These are phyloP conservation scores for Crepidotus variabilis DNA, from an alignment of 768 basidiomycete species.

Conservation along the genomic window DNA sequence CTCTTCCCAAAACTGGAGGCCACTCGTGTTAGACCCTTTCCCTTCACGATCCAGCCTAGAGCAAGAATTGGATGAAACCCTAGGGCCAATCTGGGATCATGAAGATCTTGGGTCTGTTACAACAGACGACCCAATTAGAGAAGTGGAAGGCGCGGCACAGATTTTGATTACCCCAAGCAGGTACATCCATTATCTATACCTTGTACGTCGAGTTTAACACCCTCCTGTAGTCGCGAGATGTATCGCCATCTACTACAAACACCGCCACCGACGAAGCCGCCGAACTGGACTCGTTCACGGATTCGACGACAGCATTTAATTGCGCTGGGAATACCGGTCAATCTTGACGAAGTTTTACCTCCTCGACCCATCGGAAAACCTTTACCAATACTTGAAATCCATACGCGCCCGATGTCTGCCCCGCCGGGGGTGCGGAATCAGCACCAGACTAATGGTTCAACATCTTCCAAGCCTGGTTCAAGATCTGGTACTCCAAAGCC, in stretches of 20 bases:
- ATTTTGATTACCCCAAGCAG: constrained; percentile 73
- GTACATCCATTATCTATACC: constrained; percentile 34
- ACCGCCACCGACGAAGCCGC: constrained; percentile 74
- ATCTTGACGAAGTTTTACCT: constrained; percentile 81
- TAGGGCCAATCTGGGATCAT: constrained; percentile 62
- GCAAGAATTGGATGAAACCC: constrained; percentile 59
- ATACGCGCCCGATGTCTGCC: constrained; percentile 77
- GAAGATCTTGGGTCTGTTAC: constrained; percentile 49
- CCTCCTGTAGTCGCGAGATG: constrained; percentile 62
- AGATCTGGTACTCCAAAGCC: constrained; percentile 51
- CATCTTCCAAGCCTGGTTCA: constrained; percentile 31
- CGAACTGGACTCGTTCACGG: constrained; percentile 91
- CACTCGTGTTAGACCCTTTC: constrained; percentile 62
- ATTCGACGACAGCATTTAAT: constrained; percentile 91
- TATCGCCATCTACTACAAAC: constrained; percentile 70
- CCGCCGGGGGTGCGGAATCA: constrained; percentile 61
- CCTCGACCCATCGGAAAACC: constrained; percentile 61
- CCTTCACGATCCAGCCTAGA: constrained; percentile 55
- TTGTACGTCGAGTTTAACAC: constrained; percentile 2
- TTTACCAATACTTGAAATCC: constrained; percentile 79
- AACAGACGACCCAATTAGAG: constrained; percentile 70
- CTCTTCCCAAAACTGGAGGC: constrained; percentile 50
- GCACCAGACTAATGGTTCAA: constrained; percentile 16
- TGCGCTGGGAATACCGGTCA: constrained; percentile 88
- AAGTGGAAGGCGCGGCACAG: constrained; percentile 78